Percentiles rank a stretch among this genome's conserved stretches.
phyloP scores from a whole-genome alignment of 208 protist species.

The Kentomonas sorsogonicus region DNA sequence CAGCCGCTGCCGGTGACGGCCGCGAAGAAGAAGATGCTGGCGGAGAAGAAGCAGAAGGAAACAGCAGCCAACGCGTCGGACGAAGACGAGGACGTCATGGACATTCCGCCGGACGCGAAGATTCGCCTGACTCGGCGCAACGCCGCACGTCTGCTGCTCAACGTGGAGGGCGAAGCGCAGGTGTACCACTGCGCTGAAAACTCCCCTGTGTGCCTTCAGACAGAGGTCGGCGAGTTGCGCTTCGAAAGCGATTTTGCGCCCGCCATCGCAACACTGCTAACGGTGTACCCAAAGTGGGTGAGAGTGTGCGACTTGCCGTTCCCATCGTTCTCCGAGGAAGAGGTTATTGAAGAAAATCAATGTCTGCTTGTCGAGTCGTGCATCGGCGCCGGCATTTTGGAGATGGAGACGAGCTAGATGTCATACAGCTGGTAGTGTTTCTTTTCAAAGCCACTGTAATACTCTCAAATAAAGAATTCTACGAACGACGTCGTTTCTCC shows the following conservation, averaged over 20 bases:
- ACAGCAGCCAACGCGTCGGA: not conserved
- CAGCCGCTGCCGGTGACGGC: conserved; percentile 29
- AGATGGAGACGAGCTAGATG: not conserved
- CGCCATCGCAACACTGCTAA: conserved; percentile 50
- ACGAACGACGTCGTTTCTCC: not conserved
- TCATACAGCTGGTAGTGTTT: not conserved
- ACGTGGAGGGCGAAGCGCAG: conserved; percentile 40
- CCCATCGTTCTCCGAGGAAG: conserved; percentile 39
- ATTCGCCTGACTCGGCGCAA: conserved; percentile 34
- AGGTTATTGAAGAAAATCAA: conserved; percentile 50
- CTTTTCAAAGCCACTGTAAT: not conserved
- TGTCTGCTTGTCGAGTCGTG: conserved; percentile 31
- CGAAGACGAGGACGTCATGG: too few species aligned
- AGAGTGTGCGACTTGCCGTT: conserved; percentile 37
- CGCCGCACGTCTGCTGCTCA: conserved; percentile 41
- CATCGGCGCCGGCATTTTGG: too few species aligned
- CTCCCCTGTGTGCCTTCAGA: conserved; percentile 42
- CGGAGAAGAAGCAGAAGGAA: conserved; percentile 4
- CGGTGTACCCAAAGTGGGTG: conserved; percentile 23
- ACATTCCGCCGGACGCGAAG: too few species aligned
- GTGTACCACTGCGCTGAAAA: conserved; percentile 55
- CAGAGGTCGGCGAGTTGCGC: conserved; percentile 33
- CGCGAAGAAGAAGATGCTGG: not conserved
- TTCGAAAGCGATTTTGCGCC: conserved; percentile 65
- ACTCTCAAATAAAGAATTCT: not conserved